Percentiles rank a stretch among this genome's conserved stretches.
These are phyloP conservation scores for Amanita rubescens DNA, from an alignment of 768 basidiomycete genomes.

Conservation along the genomic window DNA sequence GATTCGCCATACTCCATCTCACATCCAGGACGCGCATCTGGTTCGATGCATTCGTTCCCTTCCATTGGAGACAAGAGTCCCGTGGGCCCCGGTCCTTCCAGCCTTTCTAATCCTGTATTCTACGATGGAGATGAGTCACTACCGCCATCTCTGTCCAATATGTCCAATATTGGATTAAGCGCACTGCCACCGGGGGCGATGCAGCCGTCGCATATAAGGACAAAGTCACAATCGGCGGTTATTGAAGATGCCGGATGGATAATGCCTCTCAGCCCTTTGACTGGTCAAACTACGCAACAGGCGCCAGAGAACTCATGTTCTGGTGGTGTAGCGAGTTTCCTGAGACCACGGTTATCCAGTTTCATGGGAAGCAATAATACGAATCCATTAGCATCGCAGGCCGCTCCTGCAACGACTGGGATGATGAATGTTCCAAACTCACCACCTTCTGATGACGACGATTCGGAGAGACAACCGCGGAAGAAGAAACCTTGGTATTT, in stretches of 20 bases:
- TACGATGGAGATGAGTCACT: slow-evolving; percentile 37
- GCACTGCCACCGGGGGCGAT: slow-evolving; percentile 54
- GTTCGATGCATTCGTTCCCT: slow-evolving; percentile 59
- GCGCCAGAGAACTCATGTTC: neutral
- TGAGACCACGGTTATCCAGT: slow-evolving; percentile 4
- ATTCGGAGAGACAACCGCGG: slow-evolving; percentile 32
- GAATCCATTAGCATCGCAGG: neutral
- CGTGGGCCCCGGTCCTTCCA: slow-evolving; percentile 1
- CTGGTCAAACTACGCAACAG: slow-evolving; percentile 7
- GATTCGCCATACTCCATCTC: slow-evolving; percentile 80
- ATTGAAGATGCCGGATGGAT: slow-evolving; percentile 53
- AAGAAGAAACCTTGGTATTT: slow-evolving; percentile 71
- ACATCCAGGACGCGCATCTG: slow-evolving; percentile 21
- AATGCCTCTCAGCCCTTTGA: slow-evolving; percentile 11
- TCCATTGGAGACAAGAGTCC: slow-evolving; percentile 36
- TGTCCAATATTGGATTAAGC: slow-evolving; percentile 21
- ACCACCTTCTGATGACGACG: slow-evolving; percentile 33
- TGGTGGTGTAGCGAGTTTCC: slow-evolving; percentile 2
- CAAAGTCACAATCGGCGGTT: slow-evolving; percentile 78
- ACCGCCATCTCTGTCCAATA: slow-evolving; percentile 46
- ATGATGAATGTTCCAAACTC: slow-evolving; percentile 9
- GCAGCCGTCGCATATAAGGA: slow-evolving; percentile 60
- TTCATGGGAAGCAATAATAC: neutral
- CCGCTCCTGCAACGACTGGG: neutral
- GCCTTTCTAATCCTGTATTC: slow-evolving; percentile 11